Conservation (phyloP, 768 basidiomycete species). For the Amanita molliuscula region DNA sequence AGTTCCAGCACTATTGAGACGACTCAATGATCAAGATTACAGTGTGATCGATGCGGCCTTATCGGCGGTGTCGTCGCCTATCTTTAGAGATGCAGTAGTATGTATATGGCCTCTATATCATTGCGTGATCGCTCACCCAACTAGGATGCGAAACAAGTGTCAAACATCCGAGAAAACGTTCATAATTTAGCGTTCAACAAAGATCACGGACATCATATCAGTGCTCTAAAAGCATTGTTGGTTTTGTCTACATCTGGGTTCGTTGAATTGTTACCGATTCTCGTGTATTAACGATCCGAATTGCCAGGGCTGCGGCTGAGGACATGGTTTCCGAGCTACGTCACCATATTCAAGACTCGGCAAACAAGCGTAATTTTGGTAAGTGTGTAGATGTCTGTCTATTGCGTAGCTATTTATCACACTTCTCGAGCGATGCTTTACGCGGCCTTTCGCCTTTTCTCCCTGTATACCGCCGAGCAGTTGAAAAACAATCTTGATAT, state of each 20-base stretch:
- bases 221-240: neutral
- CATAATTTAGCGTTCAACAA: neutral
- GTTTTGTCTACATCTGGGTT: neutral
- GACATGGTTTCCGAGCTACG: neutral
- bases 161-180: neutral
- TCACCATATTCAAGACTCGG: neutral
- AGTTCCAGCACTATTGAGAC: slow-evolving; percentile 24
- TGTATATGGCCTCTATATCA: neutral
- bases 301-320: neutral
- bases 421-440: slow-evolving; percentile 14
- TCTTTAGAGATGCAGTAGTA: neutral
- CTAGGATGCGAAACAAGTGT: neutral
- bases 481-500: slow-evolving; percentile 16
- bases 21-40: slow-evolving; percentile 33
- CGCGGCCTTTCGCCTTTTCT: slow-evolving; percentile 27
- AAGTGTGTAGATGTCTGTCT: neutral
- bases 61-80: slow-evolving; percentile 11
- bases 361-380: neutral
- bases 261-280: neutral
- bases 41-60: slow-evolving; percentile 38
- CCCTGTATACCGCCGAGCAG: slow-evolving; percentile 14
- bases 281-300: neutral
- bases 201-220: neutral
- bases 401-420: neutral
- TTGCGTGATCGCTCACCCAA: neutral